Conservation (phyloP, 495 filamentous ascomycete species). For the Neurospora sp. region DNA sequence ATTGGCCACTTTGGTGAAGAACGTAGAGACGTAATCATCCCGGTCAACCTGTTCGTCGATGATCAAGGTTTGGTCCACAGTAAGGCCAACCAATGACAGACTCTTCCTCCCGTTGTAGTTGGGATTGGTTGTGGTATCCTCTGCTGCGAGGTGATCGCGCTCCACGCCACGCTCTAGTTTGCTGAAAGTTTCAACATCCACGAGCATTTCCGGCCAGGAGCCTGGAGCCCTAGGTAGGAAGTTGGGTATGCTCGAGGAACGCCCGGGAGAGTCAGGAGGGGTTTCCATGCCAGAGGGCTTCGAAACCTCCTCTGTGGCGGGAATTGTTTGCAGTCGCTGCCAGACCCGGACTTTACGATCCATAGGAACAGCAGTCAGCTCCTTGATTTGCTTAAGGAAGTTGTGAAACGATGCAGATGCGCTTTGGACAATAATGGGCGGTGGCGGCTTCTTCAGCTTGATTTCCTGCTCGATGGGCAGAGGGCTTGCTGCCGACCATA, state of each 20-base stretch:
- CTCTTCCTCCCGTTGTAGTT: slow-evolving; percentile 69
- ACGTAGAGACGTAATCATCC: slow-evolving; percentile 55
- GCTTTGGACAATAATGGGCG: slow-evolving; percentile 57
- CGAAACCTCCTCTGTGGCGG: slow-evolving; percentile 19
- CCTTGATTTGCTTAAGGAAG: slow-evolving; percentile 68
- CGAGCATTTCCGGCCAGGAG: slow-evolving; percentile 53
- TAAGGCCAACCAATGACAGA: slow-evolving; percentile 53
- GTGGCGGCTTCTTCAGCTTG: slow-evolving; percentile 44
- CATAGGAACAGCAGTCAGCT: slow-evolving; percentile 48
- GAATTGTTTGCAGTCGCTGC: slow-evolving; percentile 48
- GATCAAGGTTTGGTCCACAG: slow-evolving; percentile 57
- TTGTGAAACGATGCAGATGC: slow-evolving; percentile 54
- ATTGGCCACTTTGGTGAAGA: neutral
- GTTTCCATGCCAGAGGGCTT: slow-evolving; percentile 18
- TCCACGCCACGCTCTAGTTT: slow-evolving; percentile 56
- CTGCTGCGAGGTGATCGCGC: slow-evolving; percentile 55
- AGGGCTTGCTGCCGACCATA: slow-evolving; percentile 47
- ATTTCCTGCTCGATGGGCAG: slow-evolving; percentile 47
- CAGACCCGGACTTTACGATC: slow-evolving; percentile 70
- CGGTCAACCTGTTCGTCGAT: slow-evolving; percentile 65
- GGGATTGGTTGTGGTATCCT: slow-evolving; percentile 61
- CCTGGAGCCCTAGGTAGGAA: slow-evolving; percentile 26
- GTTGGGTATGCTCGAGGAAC: slow-evolving; percentile 14
- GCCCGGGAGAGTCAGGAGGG: slow-evolving; percentile 21
- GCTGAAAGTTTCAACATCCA: slow-evolving; percentile 64